Percentiles rank a stretch among this genome's conserved stretches.
phyloP scores from a whole-genome alignment of 164 flowering plant species.

The Nymphaea thermarum region DNA sequence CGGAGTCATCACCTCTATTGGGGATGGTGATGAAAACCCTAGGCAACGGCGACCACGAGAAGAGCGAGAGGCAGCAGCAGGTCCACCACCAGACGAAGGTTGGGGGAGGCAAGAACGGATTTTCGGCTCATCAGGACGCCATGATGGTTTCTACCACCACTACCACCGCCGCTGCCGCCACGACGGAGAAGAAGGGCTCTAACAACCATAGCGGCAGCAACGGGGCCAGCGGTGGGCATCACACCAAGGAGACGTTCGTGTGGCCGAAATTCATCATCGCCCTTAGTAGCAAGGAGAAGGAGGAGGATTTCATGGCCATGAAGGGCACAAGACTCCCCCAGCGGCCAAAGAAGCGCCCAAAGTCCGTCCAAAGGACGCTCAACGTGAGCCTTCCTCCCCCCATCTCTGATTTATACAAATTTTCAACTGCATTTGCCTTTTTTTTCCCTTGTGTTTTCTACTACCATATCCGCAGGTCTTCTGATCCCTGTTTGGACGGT shows the following conservation, averaged over 20 bases:
- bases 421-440: background rate
- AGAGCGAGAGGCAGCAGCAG: background rate
- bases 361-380: slow-evolving; percentile 9
- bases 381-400: slow-evolving; percentile 4
- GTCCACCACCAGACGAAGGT: background rate
- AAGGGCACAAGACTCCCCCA: slow-evolving; percentile 16
- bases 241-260: slow-evolving; percentile 3
- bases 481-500: background rate
- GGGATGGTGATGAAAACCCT: background rate
- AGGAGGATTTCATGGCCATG: slow-evolving; percentile 17
- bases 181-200: background rate
- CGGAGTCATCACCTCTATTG: background rate
- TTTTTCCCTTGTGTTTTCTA: background rate
- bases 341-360: slow-evolving; percentile 13
- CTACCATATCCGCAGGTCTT: background rate
- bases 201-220: background rate
- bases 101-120: background rate
- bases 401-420: background rate
- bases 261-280: slow-evolving; percentile 12
- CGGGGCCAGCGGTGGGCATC: background rate
- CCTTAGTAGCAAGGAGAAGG: slow-evolving; percentile 13
- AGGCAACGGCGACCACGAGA: background rate
- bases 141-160: background rate
- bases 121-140: slow-evolving; percentile 3
- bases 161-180: too few species aligned